Evolutionary conservation across 768 basidiomycete genomes (phyloP), one percentile per base, ranked within the genome.

Genomic region (Gloeophyllum trabeum): DNA sequence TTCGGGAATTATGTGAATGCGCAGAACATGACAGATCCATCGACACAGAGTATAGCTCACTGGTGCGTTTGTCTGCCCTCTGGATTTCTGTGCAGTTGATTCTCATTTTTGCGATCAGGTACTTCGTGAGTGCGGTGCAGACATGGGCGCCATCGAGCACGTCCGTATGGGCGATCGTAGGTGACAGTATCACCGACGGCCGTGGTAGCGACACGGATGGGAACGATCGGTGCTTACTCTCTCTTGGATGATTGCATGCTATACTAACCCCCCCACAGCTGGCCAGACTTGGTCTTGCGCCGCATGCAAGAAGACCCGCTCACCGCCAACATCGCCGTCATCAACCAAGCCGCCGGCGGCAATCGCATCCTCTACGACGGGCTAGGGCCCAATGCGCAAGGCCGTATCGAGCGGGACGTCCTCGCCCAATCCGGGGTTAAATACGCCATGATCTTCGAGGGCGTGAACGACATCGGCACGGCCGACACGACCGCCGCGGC

Each of bases 161-260:
- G 13, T 49, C 54, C 24, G 53, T 62, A 5, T 57, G 70, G 21
- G 63, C 61, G 23, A 64, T 74, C 43, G 61, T 74, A 23, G 72
- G 72, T 4, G 72, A 74, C 54, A 71, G 69, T 49, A 69, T 72
- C 43, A 74, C 72, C 2, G 72, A 74, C 45, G 72, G 72, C 14
- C 63, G 71, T 23, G 71, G 61, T 25, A 70, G 66, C 51, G 58
- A 56, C 38, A 64, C 59, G 10, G 61, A 74, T 48, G 49, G 44
- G 36, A 72, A 74, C 51, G 61, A 71, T 57, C 59, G 71, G 64
- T 65, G 24, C 24, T 50, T 48, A 3, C 24, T 16, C 13, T 26
- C 28, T 7, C 35, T 32, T 19, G 6, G 22, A n/a, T 24, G 24
- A n/a, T 24, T 30, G 12, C 14, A 7, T 34, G 28, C 26, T 45